Evolutionary conservation across 305 asterid genomes (phyloP), one percentile per base, ranked within the genome.

Genomic region (Fraxinus baroniana): DNA sequence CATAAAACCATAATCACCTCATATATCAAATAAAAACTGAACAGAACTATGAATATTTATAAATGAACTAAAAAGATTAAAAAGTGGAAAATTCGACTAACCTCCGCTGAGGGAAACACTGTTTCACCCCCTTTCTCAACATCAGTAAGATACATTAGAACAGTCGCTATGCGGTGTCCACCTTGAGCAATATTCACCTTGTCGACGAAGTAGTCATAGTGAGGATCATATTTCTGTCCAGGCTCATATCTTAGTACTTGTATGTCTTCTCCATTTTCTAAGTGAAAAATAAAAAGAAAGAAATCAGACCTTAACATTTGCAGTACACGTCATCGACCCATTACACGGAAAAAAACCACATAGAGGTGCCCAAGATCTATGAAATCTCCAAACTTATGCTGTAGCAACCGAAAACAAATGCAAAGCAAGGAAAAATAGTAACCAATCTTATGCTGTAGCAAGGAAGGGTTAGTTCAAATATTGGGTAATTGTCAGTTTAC

Each of bases 81-180:
- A 78, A 83, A 62, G 73, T 76, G 37, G 80, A 80, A 78, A 18
- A 46, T 36, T 35, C 49, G 80, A 87, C 97, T 84, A 87, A 96
- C 99, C 98, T 93, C 97, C 5, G 99, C 98, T 7, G 91, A 81
- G 13, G 98, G 99, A 85, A 96, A 96, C 74, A 91, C 97, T 73
- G 99, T 94, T 91, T 96, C 99, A 60, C 98, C 99, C 62, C 99
- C 99, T 87, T 93, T 94, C 81, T 81, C 93, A 15, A 96, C 98
- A 86, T 96, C 97, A 28, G 89, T 83, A 20, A 96, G 98, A 89
- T 96, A 96, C 98, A 96, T 90, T 81, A 96, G 92, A 74, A 96
- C 96, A 9, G 99, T 96, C 32, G 97, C 99, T 82, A 90, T 33
- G 18, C 98, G 94, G 88, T 96, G 99, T 60, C 99, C 99, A 44